phyloP scores from a whole-genome alignment of 495 filamentous ascomycete genomes.

The Staphylotrichum longicolle region DNA sequence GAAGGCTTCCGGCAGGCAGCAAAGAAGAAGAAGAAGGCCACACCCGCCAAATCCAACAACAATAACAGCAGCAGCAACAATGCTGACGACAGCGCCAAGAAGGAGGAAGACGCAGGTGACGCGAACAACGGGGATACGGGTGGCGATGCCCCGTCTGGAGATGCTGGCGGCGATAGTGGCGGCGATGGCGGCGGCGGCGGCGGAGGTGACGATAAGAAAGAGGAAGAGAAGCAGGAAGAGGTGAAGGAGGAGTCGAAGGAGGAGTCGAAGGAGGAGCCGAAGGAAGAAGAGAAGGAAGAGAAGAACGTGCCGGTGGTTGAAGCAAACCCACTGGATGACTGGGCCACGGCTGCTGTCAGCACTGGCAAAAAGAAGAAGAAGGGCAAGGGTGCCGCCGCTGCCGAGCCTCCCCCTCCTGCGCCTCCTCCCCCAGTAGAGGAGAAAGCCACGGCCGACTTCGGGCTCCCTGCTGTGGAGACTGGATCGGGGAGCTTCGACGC shows the following conservation, averaged over 20 bases:
- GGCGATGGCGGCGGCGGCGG: conserved; percentile 29
- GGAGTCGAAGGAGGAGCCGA: conserved; percentile 33
- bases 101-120: conserved; percentile 39
- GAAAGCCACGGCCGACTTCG: conserved; percentile 23
- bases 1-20: conserved; percentile 47
- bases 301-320: conserved; percentile 23
- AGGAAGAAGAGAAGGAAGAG: conserved; percentile 29
- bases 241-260: conserved; percentile 37
- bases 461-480: conserved; percentile 23
- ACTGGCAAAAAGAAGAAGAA: conserved; percentile 45
- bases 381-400: conserved; percentile 35
- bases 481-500: conserved; percentile 28
- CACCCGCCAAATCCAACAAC: conserved; percentile 15
- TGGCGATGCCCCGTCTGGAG: conserved; percentile 19
- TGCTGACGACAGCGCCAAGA: conserved; percentile 45
- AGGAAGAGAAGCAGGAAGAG: conserved; percentile 32
- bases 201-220: conserved; percentile 32
- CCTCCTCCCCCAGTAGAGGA: conserved; percentile 14
- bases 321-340: conserved; percentile 26
- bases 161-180: conserved; percentile 26
- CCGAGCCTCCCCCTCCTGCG: conserved; percentile 15
- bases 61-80: conserved; percentile 21
- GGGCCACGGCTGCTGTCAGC: conserved; percentile 5
- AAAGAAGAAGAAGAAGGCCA: conserved; percentile 37
- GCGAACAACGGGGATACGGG: conserved; percentile 27